Percentiles rank a stretch among this genome's conserved stretches.
Conservation (phyloP, 176 grass and related monocot genomes). For the Thalia dealbata region DNA sequence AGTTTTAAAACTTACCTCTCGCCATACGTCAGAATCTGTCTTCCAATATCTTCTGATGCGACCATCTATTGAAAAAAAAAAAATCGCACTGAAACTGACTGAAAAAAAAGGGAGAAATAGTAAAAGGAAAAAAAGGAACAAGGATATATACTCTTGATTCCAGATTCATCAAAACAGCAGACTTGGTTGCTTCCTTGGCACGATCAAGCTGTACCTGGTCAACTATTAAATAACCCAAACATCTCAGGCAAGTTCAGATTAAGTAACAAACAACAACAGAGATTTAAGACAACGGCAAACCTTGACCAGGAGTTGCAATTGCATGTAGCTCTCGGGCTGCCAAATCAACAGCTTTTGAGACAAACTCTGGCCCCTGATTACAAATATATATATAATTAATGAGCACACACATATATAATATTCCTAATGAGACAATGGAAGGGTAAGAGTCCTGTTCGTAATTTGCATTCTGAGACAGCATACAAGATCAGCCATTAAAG, state of each 20-base stretch:
- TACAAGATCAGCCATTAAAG: too few species aligned
- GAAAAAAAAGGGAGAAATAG: neutral
- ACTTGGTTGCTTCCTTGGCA: slow-evolving; percentile 78
- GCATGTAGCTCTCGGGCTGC: slow-evolving; percentile 70
- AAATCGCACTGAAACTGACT: neutral
- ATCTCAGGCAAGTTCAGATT: slow-evolving; percentile 22
- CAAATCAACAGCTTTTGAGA: slow-evolving; percentile 77
- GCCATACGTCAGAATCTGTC: slow-evolving; percentile 74
- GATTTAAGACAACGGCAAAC: slow-evolving; percentile 30
- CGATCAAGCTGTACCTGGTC: slow-evolving; percentile 71
- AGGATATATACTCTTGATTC: slow-evolving; percentile 55
- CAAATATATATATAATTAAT: neutral
- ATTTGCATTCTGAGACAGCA: too few species aligned
- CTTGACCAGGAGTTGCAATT: slow-evolving; percentile 80
- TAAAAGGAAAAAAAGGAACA: slow-evolving; percentile 16
- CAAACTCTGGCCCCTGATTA: slow-evolving; percentile 69
- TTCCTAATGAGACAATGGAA: neutral
- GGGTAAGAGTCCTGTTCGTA: too few species aligned
- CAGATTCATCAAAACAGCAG: slow-evolving; percentile 50
- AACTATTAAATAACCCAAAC: slow-evolving; percentile 36
- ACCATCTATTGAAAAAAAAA: slow-evolving; percentile 32
- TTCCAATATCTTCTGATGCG: slow-evolving; percentile 65
- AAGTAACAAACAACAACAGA: slow-evolving; percentile 12
- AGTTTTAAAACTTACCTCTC: slow-evolving; percentile 45
- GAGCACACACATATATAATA: neutral